Percentiles rank a stretch among this genome's conserved stretches.
phyloP scores from a whole-genome alignment of 768 basidiomycete species.

The Sporobolomyces pararoseus region DNA sequence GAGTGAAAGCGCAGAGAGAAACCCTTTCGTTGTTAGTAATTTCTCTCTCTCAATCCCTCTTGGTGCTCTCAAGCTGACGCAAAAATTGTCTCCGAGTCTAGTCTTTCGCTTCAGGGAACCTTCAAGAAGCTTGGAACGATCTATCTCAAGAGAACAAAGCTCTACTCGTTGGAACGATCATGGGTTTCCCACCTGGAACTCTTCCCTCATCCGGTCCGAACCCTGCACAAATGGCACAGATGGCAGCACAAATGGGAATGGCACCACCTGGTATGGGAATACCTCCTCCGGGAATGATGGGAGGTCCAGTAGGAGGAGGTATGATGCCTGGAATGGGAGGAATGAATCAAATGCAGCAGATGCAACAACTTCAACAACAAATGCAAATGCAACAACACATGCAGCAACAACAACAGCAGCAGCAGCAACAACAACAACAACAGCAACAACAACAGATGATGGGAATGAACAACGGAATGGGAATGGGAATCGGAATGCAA shows the following conservation, averaged over 20 bases:
- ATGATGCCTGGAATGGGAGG: constrained; percentile 57
- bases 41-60: background rate
- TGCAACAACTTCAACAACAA: constrained; percentile 12
- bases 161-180: constrained; percentile 46
- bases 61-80: too few species aligned
- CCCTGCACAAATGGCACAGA: constrained; percentile 34
- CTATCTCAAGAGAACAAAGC: constrained; percentile 46
- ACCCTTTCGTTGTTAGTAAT: constrained; percentile 53
- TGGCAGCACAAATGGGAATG: constrained; percentile 20
- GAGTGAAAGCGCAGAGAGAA: constrained; percentile 71
- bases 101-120: constrained; percentile 71
- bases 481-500: background rate
- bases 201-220: constrained; percentile 13
- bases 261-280: constrained; percentile 2
- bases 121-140: constrained; percentile 44
- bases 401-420: constrained; percentile 13
- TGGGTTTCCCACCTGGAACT: constrained; percentile 55
- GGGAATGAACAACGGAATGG: constrained; percentile 34
- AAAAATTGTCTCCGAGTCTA: constrained; percentile 41
- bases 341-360: constrained; percentile 27
- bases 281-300: too few species aligned
- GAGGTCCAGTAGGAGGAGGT: too few species aligned
- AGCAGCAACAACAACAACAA: constrained; percentile 15
- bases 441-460: constrained; percentile 18
- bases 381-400: constrained; percentile 34